Evolutionary conservation across 2,329 filamentous ascomycete species (phyloP).

Genomic region (Talaromyces sp.): DNA sequence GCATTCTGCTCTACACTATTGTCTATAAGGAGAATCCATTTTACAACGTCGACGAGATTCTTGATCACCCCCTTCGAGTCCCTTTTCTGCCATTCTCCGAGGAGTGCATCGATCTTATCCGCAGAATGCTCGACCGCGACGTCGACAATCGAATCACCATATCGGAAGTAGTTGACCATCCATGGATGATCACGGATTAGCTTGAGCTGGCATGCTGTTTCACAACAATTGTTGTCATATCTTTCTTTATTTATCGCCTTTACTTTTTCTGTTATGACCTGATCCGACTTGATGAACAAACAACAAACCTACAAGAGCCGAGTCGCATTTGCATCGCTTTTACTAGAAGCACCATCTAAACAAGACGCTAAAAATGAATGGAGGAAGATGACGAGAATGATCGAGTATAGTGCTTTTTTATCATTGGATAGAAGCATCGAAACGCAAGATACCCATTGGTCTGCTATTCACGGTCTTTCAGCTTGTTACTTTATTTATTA

Average conservation of each 20-base stretch:
- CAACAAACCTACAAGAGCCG: not conserved
- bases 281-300: not conserved
- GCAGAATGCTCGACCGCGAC: slow-evolving; percentile 87
- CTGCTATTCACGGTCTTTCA: slow-evolving; percentile 13
- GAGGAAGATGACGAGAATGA: not conserved
- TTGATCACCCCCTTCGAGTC: slow-evolving; percentile 90
- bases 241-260: not conserved
- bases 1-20: slow-evolving; percentile 95
- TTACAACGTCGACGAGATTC: slow-evolving; percentile 98
- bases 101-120: slow-evolving; percentile 86
- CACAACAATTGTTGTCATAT: not conserved
- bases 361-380: not conserved
- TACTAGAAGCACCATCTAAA: not conserved
- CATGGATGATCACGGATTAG: slow-evolving; percentile 59
- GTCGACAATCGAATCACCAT: slow-evolving; percentile 82
- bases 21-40: slow-evolving; percentile 99
- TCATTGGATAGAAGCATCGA: slow-evolving; percentile 19
- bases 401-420: slow-evolving; percentile 5
- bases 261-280: slow-evolving; percentile 2
- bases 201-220: not conserved
- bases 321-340: not conserved
- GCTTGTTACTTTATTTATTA: not conserved
- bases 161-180: slow-evolving; percentile 78
- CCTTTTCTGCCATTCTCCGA: slow-evolving; percentile 68
- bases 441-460: slow-evolving; percentile 21